Base-by-base conservation (phyloP, 2,329 filamentous ascomycete species). In the Curvularia spicifera region DNA sequence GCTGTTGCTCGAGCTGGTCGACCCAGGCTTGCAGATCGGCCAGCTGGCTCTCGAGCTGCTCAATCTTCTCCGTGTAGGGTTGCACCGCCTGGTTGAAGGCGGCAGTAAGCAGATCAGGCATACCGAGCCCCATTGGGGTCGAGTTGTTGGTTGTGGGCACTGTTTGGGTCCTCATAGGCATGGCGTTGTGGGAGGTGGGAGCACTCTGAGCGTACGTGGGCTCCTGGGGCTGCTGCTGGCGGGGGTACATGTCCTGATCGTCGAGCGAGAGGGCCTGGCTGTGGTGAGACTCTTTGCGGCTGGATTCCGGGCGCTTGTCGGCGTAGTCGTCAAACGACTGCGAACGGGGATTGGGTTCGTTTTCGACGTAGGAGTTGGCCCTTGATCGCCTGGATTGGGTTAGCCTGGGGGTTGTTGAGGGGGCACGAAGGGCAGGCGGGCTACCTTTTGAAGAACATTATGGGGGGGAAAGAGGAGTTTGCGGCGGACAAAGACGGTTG, bases 41-140 rank as follows among this genome's bases (percentile, higher is more conserved):
- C 48, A 83, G 74, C 75, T 84, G 80, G 58, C 69, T 76, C 73
- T 84, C 81, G 59, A 84, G 72, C 56, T 78, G 76, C 64, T 84
- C 81, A 51, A 84, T 82, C 74, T 82, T 81, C 52, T 83, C 82
- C n/a, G 76, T 78, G 70, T 83, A 82, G 9, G 82, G 82, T 45
- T 79, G 73, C 35, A 84, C 74, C 13, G 82, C 81, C 69, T 82
- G 80, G 67, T 83, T 83, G 79, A 84, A 84, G 53, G 82, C 82
- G 53, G 79, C 78, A 26, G 80, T 77, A 24, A 84, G 74, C 45
- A 83, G 77, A 66, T 84, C 82, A 12, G 82, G 82, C 67, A 81
- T 78, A 20, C 80, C 75, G 66, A 81, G 80, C 3, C 71, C 42
- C 64, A 74, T 73, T 40, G 53, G 58, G 49, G 49, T 53, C 59